A percentile compares a stretch with the other conserved stretches of the same genome.
These are phyloP conservation scores for Solanum gracilifrons DNA, from an alignment of 257 asterid species.

Conservation along the genomic window DNA sequence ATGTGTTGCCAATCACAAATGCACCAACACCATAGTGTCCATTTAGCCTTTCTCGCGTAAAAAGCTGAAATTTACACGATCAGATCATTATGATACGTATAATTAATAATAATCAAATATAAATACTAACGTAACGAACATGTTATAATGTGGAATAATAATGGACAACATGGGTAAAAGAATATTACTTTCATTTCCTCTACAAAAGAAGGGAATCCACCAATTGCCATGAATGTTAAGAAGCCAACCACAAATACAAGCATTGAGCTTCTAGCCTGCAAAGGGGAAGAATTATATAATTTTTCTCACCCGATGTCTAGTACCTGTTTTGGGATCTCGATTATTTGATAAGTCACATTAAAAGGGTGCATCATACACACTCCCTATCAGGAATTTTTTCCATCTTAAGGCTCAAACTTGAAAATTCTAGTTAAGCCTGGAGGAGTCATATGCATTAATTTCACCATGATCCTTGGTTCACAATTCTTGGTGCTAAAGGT, in stretches of 20 bases:
- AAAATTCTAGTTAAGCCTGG: not conserved
- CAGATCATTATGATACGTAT: not conserved
- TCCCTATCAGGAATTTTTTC: not conserved
- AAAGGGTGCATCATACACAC: not conserved
- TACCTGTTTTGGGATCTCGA: not conserved
- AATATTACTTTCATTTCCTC: constrained; percentile 49
- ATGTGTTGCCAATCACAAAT: constrained; percentile 34
- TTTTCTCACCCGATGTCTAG: not conserved
- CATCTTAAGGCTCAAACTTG: not conserved
- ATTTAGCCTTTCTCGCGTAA: constrained; percentile 35
- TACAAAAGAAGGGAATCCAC: constrained; percentile 61
- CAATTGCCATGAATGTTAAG: constrained; percentile 61
- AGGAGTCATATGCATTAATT: not conserved
- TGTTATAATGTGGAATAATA: not conserved
- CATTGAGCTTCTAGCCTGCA: constrained; percentile 55
- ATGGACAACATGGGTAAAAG: not conserved
- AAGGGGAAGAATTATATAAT: not conserved
- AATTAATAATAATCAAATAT: not conserved
- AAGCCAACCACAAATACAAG: constrained; percentile 24
- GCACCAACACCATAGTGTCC: constrained; percentile 36
- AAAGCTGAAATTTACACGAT: constrained; percentile 19
- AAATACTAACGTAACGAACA: not conserved
- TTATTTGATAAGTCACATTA: not conserved
- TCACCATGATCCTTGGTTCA: not conserved
- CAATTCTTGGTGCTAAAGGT: not conserved